A percentile compares a stretch with the other conserved stretches of the same genome.
phyloP scores from a whole-genome alignment of 106 monocot species.

The Narthecium ossifragum region DNA sequence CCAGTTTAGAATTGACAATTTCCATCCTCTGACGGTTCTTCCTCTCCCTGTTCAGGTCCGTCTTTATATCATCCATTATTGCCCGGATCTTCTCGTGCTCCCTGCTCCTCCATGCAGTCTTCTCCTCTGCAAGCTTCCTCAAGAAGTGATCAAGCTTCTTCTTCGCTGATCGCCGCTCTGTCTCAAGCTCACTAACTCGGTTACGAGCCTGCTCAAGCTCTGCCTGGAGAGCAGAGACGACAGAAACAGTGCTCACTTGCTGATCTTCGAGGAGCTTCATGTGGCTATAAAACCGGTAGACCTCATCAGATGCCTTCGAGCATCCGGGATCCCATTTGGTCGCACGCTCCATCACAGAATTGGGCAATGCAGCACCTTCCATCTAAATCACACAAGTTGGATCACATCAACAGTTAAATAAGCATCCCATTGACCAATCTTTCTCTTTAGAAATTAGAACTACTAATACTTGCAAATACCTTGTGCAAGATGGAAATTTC shows the following conservation, averaged over 20 bases:
- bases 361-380: constrained; percentile 29
- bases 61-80: constrained; percentile 66
- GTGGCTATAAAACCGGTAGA: constrained; percentile 36
- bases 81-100: constrained; percentile 65
- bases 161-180: constrained; percentile 45
- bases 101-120: constrained; percentile 49
- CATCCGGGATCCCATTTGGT: constrained; percentile 77
- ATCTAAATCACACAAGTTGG: constrained; percentile 24
- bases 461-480: constrained; percentile 19
- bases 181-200: constrained; percentile 58
- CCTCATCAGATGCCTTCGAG: constrained; percentile 29
- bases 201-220: constrained; percentile 60
- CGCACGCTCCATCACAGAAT: constrained; percentile 58
- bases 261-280: constrained; percentile 53
- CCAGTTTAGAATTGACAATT: constrained; percentile 64
- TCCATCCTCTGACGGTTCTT: constrained; percentile 58
- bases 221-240: constrained; percentile 40
- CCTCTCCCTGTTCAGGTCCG: constrained; percentile 66
- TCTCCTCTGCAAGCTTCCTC: constrained; percentile 64
- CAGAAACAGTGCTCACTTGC: constrained; percentile 17
- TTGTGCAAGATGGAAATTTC: constrained; percentile 42
- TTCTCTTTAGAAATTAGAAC: background rate
- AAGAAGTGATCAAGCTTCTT: constrained; percentile 75
- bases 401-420: background rate
- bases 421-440: background rate